Evolutionary conservation across 208 protist species (phyloP), one percentile per base, ranked within the genome.

Genomic region (Balamuthia mandrillaris): DNA sequence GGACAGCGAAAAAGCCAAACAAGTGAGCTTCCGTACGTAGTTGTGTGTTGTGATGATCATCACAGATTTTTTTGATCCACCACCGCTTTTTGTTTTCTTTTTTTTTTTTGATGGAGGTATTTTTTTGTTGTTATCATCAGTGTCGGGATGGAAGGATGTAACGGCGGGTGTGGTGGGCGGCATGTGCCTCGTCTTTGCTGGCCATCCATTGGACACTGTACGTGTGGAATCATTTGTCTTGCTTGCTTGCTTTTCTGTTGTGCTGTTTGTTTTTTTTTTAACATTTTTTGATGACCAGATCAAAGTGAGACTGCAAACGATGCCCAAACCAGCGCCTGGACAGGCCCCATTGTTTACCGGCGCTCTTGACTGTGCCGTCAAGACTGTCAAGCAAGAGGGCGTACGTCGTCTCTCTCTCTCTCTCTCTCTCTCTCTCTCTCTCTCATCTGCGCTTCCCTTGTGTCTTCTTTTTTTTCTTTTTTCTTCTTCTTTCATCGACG

Each of bases 191-290:
- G 68, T 78, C 7, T 42, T 78, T 4, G 68, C 68, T 9, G 68
- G 68, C 16, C 68, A 78, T 78, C 68, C 68, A 4, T 49, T 78
- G 1, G 68, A 78, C 68, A 78, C 68, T n/a, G 68, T 78, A 58
- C 27, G 14, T 21, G 68, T 29, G 12, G 5, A 12, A 47, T 18
- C 66, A 10, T 1, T 45, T 9, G 21, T 9, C 37, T 9, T 35
- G 66, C 54, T 41, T 1, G 58, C 21, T 6, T 66, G 58, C 14
- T 4, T 6, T 24, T 1, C 24, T 18, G 35, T 1, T 10, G 5
- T 14, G 9, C 7, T 68, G 18, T 12, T 44, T 31, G 12, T 72
- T 18, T 44, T 4, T 14, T 5, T 31, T 6, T 1, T 2, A 3
- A 54, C 3, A 14, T 18, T 31, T 24, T 12, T 12, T 12, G n/a